Base-by-base conservation (phyloP, 2,329 filamentous ascomycete species). In the Dothistroma septosporum region DNA sequence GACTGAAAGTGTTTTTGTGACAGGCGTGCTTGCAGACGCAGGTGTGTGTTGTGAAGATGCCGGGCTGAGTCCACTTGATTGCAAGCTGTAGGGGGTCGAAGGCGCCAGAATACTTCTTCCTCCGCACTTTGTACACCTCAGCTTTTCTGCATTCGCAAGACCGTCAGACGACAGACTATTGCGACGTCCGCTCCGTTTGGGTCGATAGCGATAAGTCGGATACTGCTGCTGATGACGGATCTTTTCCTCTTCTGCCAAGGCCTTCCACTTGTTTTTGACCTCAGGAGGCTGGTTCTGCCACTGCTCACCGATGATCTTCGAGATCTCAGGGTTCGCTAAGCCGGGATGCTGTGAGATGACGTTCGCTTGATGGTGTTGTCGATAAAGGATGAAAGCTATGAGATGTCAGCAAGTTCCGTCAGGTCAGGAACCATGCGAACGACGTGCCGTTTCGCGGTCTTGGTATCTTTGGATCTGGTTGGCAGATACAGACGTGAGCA, bases 361-460 rank as follows among this genome's bases (percentile, higher is more conserved):
- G 53, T 85, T 82, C 19, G 89, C 86, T 76, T 97, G 93, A 70
- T 94, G 88, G 75, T 95, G 89, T 74, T 97, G 92, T 44, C 94
- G 91, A 79, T 96, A 99, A 69, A 99, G 82, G 67, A 99, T 99
- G 79, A 99, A 99, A 55, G 93, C 94, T 99, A 75, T 74, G 73
- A 72, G 10, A 67, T 14, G 66, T 71, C 65, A 72, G 72, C 67
- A 22, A 49, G 44, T 21, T n/a, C 16, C 28, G 6, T 46, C 22
- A 55, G 50, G 65, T 58, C 24, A 28, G 21, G 11, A 16, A 1
- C 8, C 8, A 7, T 96, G 75, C 74, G 63, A 64, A 60, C 61
- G 67, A 80, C 85, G 76, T 76, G 88, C 87, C 85, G 79, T 90
- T 90, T 75, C 87, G 82, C 67, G 87, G 87, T 68, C 87, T 79